Evolutionary conservation across 1,284 basidiomycete genomes (phyloP).

Genomic region (Apiotrichum domesticum): DNA sequence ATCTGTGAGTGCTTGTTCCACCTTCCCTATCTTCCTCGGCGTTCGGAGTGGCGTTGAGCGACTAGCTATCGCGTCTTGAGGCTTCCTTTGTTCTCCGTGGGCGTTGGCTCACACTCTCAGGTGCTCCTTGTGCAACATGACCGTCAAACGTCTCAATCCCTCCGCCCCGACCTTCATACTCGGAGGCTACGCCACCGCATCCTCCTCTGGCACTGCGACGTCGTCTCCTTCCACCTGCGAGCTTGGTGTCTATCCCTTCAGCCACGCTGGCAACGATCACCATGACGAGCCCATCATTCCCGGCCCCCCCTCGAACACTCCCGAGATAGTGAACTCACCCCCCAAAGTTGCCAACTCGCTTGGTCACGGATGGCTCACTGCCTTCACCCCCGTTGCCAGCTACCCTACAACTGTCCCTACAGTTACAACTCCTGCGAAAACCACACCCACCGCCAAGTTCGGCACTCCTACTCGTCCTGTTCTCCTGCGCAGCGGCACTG

Average conservation of each 20-base stretch:
- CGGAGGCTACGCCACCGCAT: not conserved
- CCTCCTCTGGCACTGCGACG: not conserved
- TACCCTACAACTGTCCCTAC: not conserved
- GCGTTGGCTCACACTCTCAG: too few species aligned
- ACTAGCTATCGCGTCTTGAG: too few species aligned
- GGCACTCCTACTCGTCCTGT: not conserved
- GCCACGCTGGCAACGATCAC: not conserved
- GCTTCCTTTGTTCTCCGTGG: too few species aligned
- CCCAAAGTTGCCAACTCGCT: not conserved
- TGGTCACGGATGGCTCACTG: not conserved
- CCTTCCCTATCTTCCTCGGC: not conserved
- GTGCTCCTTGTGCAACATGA: not conserved
- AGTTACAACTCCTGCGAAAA: too few species aligned
- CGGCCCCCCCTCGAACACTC: constrained; percentile 2
- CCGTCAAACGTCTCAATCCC: constrained; percentile 6
- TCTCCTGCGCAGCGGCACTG: too few species aligned
- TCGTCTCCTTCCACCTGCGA: not conserved
- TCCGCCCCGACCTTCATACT: constrained; percentile 2
- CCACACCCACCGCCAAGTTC: not conserved
- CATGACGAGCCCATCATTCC: not conserved
- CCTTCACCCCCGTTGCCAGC: not conserved
- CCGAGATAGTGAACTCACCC: not conserved
- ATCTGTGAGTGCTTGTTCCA: not conserved
- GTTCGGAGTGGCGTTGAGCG: too few species aligned
- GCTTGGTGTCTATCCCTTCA: not conserved